Conservation (phyloP, 495 filamentous ascomycete species). For the Cairneyella variabilis region DNA sequence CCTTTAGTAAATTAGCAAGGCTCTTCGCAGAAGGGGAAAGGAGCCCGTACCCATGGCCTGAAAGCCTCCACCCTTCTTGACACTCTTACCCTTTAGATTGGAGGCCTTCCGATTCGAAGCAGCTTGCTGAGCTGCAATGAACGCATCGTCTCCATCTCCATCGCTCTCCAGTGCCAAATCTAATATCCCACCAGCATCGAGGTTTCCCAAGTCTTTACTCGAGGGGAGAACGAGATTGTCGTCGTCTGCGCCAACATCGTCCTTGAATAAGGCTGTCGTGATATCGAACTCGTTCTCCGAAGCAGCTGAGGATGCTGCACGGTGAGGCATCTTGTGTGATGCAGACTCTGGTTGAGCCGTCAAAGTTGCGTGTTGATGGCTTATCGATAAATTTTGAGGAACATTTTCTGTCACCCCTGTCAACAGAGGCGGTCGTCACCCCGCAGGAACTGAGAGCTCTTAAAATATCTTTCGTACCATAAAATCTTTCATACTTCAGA, state of each 20-base stretch:
- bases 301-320: constrained; percentile 71
- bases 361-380: constrained; percentile 4
- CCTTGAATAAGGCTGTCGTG: constrained; percentile 68
- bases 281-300: constrained; percentile 96
- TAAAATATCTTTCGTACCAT: too few species aligned
- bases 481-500: too few species aligned
- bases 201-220: constrained; percentile 38
- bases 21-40: not conserved
- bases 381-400: constrained; percentile 16
- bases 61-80: constrained; percentile 94
- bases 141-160: constrained; percentile 69
- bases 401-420: not conserved
- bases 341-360: not conserved
- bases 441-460: too few species aligned
- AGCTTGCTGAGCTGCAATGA: constrained; percentile 81
- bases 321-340: constrained; percentile 31
- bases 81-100: constrained; percentile 77
- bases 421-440: too few species aligned
- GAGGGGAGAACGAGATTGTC: constrained; percentile 32
- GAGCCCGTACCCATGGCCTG: constrained; percentile 75
- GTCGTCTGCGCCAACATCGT: constrained; percentile 40
- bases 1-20: constrained; percentile 34
- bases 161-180: constrained; percentile 54
- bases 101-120: constrained; percentile 80
- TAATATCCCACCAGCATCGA: constrained; percentile 36